Evolutionary conservation across 371 early-diverging fungal genomes (phyloP), one percentile per base, ranked within the genome.

Genomic region (Mucor circinelloides): DNA sequence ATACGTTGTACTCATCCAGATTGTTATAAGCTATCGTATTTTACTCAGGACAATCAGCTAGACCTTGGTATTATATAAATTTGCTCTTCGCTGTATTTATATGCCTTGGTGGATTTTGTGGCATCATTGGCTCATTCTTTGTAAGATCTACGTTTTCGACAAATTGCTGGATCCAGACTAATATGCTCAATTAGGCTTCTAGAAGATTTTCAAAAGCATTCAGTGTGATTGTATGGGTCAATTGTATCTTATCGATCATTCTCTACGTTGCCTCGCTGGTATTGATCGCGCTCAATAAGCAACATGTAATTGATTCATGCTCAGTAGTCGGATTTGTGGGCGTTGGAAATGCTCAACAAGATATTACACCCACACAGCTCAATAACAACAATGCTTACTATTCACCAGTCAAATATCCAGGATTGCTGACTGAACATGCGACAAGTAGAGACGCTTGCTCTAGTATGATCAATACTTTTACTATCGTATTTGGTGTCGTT

Each of bases 131-230:
- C 1, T 67, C 72, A 4, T 63, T 42, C 8, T 69, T 69, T 48
- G 76, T 72, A 69, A 52, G 67, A 54, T 19, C 31, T 3, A 17
- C n/a, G 3, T 9, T 32, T 1, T 56, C 3, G 6, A 0, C 5
- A 8, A 25, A 32, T 56, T n/a, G 31, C 8, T 56, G 32, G n/a
- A 55, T 30, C 42, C 9, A 63, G 28, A 54, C 15, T 21, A 6
- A 46, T 8, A 46, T 46, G 21, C 23, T 52, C 13, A 10, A 28
- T 15, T 58, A 69, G 72, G 65, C 62, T 3, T 69, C 69, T 7
- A 58, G 66, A 61, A 64, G 63, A 72, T 75, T 70, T 34, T 70
- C 72, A 54, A 66, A 69, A 60, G 60, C 54, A 58, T 72, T 75
- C 58, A 75, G 72, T 57, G 56, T 72, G 9, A 68, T 67, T 54